phyloP scores from a whole-genome alignment of 2,329 filamentous ascomycete species.

The Acephala macrosclerotiorum region DNA sequence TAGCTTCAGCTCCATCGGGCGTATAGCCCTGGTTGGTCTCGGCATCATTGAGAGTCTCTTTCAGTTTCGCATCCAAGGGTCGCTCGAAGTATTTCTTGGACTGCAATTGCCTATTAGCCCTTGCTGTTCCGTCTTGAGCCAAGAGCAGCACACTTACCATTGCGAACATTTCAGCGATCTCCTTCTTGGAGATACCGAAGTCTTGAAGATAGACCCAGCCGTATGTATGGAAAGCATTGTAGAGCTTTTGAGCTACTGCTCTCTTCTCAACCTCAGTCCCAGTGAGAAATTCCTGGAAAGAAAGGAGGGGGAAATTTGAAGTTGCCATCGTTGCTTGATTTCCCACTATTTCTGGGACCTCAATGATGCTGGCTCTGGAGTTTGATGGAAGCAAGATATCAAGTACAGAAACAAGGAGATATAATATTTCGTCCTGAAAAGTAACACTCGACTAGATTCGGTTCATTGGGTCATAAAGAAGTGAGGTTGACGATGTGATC shows the following conservation, averaged over 20 bases:
- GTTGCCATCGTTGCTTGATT: neutral
- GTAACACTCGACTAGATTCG: too few species aligned
- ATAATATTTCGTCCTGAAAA: too few species aligned
- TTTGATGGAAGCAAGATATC: neutral
- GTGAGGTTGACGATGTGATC: neutral
- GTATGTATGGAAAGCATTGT: conserved; percentile 20
- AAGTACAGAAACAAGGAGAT: neutral
- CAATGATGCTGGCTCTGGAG: neutral
- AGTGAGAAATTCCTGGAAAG: conserved; percentile 16
- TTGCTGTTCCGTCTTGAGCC: neutral
- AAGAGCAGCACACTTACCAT: neutral
- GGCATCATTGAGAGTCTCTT: conserved; percentile 12
- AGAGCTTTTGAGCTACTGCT: conserved; percentile 18
- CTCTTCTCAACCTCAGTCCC: conserved; percentile 14
- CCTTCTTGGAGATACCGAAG: conserved; percentile 16
- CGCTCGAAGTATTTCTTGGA: conserved; percentile 18
- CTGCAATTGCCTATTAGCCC: conserved; percentile 8
- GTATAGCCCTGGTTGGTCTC: conserved; percentile 22
- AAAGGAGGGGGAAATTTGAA: conserved; percentile 15
- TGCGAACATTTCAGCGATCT: conserved; percentile 18
- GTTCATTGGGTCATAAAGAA: neutral
- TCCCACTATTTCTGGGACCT: neutral
- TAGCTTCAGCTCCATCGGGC: conserved; percentile 20
- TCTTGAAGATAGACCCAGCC: conserved; percentile 20
- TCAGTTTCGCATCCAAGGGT: conserved; percentile 15